Evolutionary conservation across 2,329 filamentous ascomycete genomes (phyloP).

Genomic region (Apiospora hydei): DNA sequence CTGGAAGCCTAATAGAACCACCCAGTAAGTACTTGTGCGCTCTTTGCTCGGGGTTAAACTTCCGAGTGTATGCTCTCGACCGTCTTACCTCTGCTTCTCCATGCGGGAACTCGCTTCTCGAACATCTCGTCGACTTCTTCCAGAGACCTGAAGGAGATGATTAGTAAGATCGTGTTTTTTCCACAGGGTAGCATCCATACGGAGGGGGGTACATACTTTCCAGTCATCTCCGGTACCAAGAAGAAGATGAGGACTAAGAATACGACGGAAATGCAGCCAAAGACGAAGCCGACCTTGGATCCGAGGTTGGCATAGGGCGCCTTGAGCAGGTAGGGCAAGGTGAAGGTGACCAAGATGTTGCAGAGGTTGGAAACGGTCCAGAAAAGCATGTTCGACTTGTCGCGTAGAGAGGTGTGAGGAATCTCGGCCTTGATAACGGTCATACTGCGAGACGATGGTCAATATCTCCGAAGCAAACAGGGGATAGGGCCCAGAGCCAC

Average conservation of each 20-base stretch:
- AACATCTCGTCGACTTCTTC: constrained; percentile 7
- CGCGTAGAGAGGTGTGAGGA: neutral
- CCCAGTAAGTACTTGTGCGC: neutral
- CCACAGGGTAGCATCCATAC: no score
- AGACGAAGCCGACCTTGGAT: neutral
- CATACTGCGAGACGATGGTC: neutral
- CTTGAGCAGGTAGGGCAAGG: neutral
- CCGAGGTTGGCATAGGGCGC: neutral
- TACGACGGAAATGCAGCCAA: neutral
- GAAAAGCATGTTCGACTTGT: constrained; percentile 7
- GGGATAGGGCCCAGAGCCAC: neutral
- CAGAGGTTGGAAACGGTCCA: constrained; percentile 4
- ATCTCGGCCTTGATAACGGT: neutral
- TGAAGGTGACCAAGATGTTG: constrained; percentile 1
- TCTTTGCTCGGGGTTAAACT: neutral
- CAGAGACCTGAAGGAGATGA: neutral
- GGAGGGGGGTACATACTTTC: neutral
- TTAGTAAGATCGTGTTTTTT: neutral
- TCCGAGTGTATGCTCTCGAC: neutral
- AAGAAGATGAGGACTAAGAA: neutral
- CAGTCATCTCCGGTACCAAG: neutral
- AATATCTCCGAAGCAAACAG: neutral
- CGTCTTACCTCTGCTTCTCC: neutral
- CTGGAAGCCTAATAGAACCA: neutral
- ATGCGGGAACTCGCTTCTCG: neutral